Conservation (phyloP, 768 basidiomycete genomes). For the Omphalotus guepiniiformis region DNA sequence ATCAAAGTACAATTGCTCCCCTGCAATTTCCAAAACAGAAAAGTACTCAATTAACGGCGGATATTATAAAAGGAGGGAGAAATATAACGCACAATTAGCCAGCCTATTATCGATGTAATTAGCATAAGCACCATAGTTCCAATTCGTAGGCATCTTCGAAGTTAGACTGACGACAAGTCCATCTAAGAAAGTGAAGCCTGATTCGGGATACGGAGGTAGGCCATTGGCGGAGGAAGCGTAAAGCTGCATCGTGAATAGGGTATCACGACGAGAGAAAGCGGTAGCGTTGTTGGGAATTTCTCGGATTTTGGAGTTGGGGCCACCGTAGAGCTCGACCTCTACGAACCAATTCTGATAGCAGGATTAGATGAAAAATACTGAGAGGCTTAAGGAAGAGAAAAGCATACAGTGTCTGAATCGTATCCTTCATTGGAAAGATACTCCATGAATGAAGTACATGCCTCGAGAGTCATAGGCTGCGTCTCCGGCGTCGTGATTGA, state of each 20-base stretch:
- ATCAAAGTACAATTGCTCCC: conserved; percentile 31
- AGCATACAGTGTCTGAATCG: conserved; percentile 28
- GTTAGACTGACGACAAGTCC: conserved; percentile 25
- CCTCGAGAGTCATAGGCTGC: conserved; percentile 27
- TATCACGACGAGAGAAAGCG: conserved; percentile 29
- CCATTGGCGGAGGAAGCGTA: conserved; percentile 25
- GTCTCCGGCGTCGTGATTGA: conserved; percentile 36
- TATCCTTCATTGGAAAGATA: conserved; percentile 38
- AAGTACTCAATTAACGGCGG: too few species aligned
- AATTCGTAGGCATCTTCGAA: conserved; percentile 22
- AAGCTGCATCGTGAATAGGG: conserved; percentile 31
- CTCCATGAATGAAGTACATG: conserved; percentile 32
- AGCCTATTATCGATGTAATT: conserved; percentile 37
- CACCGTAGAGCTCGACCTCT: conserved; percentile 26
- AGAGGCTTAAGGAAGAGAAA: conserved; percentile 1
- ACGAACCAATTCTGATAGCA: conserved; percentile 21
- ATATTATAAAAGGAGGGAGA: background rate
- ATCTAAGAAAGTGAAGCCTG: conserved; percentile 33
- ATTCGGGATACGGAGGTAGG: conserved; percentile 25
- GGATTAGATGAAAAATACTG: conserved; percentile 9
- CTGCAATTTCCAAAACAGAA: too few species aligned
- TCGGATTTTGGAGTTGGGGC: conserved; percentile 29
- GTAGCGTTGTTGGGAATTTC: conserved; percentile 22
- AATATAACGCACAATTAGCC: conserved; percentile 25
- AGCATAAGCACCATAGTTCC: conserved; percentile 31